A percentile compares a stretch with the other conserved stretches of the same genome.
Conservation (phyloP, 2,329 filamentous ascomycete genomes). For the Annulohypoxylon truncatum region DNA sequence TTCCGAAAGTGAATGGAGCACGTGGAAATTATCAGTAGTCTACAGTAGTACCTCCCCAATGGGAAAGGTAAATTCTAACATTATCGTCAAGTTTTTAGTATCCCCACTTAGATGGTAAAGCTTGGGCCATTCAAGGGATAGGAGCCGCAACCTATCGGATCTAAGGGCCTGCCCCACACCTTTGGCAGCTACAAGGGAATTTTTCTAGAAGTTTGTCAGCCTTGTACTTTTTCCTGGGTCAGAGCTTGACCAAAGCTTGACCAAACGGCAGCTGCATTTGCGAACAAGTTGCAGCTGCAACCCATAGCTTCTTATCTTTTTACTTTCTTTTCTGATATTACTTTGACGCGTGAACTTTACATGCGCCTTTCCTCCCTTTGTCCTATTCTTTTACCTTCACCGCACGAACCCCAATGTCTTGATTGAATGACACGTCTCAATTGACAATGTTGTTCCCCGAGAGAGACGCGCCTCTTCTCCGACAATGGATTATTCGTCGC, state of each 20-base stretch:
- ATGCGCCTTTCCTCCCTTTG: neutral
- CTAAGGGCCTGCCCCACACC: neutral
- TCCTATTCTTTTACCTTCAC: neutral
- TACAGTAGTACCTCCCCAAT: no score
- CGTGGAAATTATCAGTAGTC: neutral
- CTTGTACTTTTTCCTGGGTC: constrained; percentile 21
- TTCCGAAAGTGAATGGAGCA: neutral
- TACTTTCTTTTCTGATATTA: neutral
- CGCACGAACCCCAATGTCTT: constrained; percentile 8
- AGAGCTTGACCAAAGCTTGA: constrained; percentile 14
- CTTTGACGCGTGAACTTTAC: constrained; percentile 1
- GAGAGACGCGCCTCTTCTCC: constrained; percentile 71
- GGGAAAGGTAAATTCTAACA: neutral
- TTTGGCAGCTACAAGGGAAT: neutral
- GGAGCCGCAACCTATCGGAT: neutral
- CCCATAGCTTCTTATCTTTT: constrained; percentile 4
- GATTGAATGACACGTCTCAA: constrained; percentile 7
- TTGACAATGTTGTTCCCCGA: constrained; percentile 70
- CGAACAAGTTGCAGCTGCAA: constrained; percentile 10
- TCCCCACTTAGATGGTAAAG: neutral
- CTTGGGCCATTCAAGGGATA: constrained; percentile 2
- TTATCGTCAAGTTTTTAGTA: neutral
- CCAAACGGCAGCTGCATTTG: constrained; percentile 13
- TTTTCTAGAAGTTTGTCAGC: constrained; percentile 36
- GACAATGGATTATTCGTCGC: constrained; percentile 81